Evolutionary conservation across 2,329 filamentous ascomycete genomes (phyloP).

Genomic region (Colletotrichum caudatum): DNA sequence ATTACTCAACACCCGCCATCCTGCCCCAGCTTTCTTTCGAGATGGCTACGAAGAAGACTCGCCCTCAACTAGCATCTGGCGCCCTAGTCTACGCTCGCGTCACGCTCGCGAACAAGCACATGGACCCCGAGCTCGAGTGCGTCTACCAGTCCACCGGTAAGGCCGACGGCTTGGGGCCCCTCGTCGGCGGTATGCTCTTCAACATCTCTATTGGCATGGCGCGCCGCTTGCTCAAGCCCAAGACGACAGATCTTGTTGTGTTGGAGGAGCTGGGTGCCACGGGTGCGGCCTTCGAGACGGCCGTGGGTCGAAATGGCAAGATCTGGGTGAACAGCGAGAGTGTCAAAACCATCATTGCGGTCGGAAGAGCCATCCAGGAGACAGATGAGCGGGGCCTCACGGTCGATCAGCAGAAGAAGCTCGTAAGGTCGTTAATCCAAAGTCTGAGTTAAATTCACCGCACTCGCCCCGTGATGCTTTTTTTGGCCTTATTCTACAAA

Average conservation of each 20-base stretch:
- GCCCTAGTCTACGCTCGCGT: conserved; percentile 92
- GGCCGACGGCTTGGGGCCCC: conserved; percentile 84
- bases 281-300: conserved; percentile 91
- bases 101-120: conserved; percentile 79
- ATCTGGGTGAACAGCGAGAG: conserved; percentile 90
- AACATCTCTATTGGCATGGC: conserved; percentile 83
- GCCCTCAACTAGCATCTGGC: conserved; percentile 80
- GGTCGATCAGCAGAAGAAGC: conserved; percentile 75
- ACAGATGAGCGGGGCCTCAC: conserved; percentile 77
- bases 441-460: conserved; percentile 59
- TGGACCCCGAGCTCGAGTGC: conserved; percentile 92
- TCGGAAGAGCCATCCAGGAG: conserved; percentile 82
- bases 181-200: conserved; percentile 89
- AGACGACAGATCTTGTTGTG: conserved; percentile 73
- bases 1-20: conserved; percentile 72
- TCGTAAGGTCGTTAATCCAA: conserved; percentile 75
- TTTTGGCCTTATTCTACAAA: conserved; percentile 37
- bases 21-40: conserved; percentile 95
- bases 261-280: conserved; percentile 82
- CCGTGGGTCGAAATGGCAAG: conserved; percentile 90
- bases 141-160: conserved; percentile 89
- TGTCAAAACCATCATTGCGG: conserved; percentile 77
- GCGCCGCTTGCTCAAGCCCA: conserved; percentile 78
- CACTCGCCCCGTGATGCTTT: conserved; percentile 38
- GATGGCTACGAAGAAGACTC: conserved; percentile 89